Evolutionary conservation across 2,329 filamentous ascomycete species (phyloP).

Genomic region (Neonectria coccinea): DNA sequence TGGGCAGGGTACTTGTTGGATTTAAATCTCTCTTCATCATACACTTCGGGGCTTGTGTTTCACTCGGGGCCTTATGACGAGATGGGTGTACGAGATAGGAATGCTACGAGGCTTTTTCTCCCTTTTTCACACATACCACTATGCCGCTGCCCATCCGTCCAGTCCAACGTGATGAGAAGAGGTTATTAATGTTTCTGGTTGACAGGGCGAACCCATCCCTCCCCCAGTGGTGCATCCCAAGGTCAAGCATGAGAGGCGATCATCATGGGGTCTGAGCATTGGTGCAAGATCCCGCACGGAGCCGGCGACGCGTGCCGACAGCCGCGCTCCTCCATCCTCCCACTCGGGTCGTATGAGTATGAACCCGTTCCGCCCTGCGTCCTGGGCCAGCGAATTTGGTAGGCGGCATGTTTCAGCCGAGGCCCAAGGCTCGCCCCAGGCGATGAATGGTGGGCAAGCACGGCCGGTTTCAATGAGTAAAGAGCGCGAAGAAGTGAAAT

Average conservation of each 20-base stretch:
- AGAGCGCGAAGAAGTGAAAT: conserved; percentile 36
- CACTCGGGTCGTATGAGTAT: conserved; percentile 36
- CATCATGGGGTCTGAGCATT: conserved; percentile 59
- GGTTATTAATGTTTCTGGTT: conserved; percentile 53
- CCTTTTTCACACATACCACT: conserved; percentile 42
- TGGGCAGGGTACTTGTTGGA: conserved; percentile 45
- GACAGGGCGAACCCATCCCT: conserved; percentile 53
- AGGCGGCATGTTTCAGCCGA: conserved; percentile 39
- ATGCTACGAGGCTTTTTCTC: conserved; percentile 53
- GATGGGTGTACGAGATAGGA: conserved; percentile 56
- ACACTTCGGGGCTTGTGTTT: conserved; percentile 46
- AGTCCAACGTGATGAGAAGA: conserved; percentile 46
- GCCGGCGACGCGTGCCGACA: conserved; percentile 37
- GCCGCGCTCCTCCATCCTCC: conserved; percentile 39
- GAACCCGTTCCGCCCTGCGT: conserved; percentile 34
- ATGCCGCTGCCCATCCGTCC: conserved; percentile 45
- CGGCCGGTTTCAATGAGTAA: conserved; percentile 29
- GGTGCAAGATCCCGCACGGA: conserved; percentile 49
- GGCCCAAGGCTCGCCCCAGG: conserved; percentile 24
- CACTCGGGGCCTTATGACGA: conserved; percentile 50
- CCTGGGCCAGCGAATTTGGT: conserved; percentile 39
- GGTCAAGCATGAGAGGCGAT: conserved; percentile 55
- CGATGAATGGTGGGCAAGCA: conserved; percentile 20
- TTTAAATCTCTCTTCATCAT: conserved; percentile 47
- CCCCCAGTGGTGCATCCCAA: conserved; percentile 51